Evolutionary conservation across 495 filamentous ascomycete genomes (phyloP), one percentile per base, ranked within the genome.

Genomic region (Lasiosphaeris hirsuta): DNA sequence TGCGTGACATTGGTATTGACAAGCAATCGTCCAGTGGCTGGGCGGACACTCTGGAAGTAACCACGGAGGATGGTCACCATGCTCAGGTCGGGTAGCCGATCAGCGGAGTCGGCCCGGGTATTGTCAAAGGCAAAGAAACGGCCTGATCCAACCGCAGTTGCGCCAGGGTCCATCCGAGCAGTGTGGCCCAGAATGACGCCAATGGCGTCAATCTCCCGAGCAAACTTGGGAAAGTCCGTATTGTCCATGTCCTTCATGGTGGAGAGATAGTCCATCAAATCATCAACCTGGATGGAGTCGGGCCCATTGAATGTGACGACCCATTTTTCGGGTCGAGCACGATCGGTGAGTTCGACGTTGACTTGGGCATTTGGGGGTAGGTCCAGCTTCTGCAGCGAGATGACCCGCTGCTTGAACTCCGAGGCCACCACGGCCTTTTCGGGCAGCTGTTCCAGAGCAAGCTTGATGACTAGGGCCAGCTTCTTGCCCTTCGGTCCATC

Each of bases 11-110:
- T 81, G 35, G 82, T 78, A 51, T 90, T 89, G 4, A 88, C 67
- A 0, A 89, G 71, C 9, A 88, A 61, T 6, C 86, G 78, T 3
- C 81, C 79, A 3, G 87, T 89, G 8, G 83, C 85, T 0, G 80
- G 74, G 18, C 87, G 84, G 13, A 85, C 81, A 68, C 85, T 89
- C 51, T 84, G 75, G 57, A 87, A 88, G 61, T 81, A 90, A 0
- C 88, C 87, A 48, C 87, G 81, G 0, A 86, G 68, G 3, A 72
- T 69, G 10, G 80, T 78, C 1, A 78, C 66, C 0, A 42, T 2
- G 35, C 1, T 0, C 7, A 13, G 38, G 37, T 30, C 33, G 8
- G 47, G 66, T 8, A 65, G 67, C 5, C 23, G 23, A 17, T 65
- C 63, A 13, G 70, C 61, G 0, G 52, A 43, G 0, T 60, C 51